These are phyloP conservation scores for Plasmodium gonderi DNA, from an alignment of 169 alveolate species.

Conservation along the genomic window DNA sequence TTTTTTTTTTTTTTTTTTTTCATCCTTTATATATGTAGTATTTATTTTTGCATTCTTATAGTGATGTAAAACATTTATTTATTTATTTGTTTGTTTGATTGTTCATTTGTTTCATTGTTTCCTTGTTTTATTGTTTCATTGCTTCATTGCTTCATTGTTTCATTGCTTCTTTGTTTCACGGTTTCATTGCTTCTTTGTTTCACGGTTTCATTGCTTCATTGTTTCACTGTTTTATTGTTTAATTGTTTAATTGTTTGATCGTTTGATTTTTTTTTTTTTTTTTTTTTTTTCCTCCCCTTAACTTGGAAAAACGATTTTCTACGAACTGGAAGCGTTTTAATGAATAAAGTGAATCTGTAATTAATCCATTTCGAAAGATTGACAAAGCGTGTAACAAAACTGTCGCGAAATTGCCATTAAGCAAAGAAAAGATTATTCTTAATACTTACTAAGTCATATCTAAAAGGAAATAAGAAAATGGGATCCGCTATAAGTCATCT, in stretches of 20 bases:
- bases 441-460: neutral
- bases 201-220: no score
- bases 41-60: neutral
- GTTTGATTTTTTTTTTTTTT: neutral
- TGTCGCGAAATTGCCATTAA: neutral
- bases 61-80: no score
- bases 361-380: neutral
- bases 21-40: neutral
- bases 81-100: no score
- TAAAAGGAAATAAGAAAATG: constrained; percentile 16
- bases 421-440: no score
- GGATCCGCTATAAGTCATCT: constrained; percentile 39
- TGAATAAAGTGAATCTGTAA: neutral
- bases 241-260: no score
- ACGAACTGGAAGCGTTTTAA: neutral
- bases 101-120: no score
- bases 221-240: no score
- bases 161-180: no score
- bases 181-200: no score
- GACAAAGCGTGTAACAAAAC: neutral
- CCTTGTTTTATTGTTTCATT: no score
- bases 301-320: neutral
- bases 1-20: neutral
- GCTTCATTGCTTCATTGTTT: no score
- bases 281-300: neutral